Base-by-base conservation (phyloP, 75 land plant species). In the Selaginella moellendorffii region DNA sequence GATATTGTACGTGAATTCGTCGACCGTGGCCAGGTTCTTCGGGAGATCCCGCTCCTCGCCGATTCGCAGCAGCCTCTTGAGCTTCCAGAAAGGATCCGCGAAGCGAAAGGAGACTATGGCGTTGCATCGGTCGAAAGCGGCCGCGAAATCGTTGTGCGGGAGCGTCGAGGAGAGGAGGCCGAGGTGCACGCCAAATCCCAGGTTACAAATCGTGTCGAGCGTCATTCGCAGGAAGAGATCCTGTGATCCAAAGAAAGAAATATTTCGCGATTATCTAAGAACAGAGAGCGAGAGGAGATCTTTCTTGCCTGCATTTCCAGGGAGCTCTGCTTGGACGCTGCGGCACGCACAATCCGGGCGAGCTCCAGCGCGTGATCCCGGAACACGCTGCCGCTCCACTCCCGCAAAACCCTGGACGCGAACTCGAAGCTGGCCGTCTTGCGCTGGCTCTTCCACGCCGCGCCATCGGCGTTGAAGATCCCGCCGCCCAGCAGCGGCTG, bases 111-210 rank as follows among this genome's bases (percentile, higher is more conserved):
- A 52, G 17, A 82, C 24, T 59, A 77, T 36, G 18, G 28, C 68
- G 56, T 70, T 52, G 22, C 61, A 51, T 2, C 53, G 24, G 25
- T 76, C 78, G 8, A 76, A 67, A 18, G 76, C 76, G 2, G 27
- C 53, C 26, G 66, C 77, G n/a, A 27, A 76, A 76, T 10, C 76
- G 0, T 53, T 54, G 1, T 66, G 70, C n/a, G 77, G 76, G 18
- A 76, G 64, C 8, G 21, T 22, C 0, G 62, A 68, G 20, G 65
- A 58, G 24, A 85, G 22, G 23, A 53, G 19, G 46, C 71, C 65
- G 27, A 80, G 19, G 5, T 85, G 78, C 0, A 79, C 69, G 0
- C 88, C 85, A 65, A 85, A 82, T 12, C 63, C 85, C 24, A 85
- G 74, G 56, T 77, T 77, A 52, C 81, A 85, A 26, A 79, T 74